These are phyloP conservation scores for Hericium alpestre DNA, from an alignment of 768 basidiomycete genomes.

Conservation along the genomic window DNA sequence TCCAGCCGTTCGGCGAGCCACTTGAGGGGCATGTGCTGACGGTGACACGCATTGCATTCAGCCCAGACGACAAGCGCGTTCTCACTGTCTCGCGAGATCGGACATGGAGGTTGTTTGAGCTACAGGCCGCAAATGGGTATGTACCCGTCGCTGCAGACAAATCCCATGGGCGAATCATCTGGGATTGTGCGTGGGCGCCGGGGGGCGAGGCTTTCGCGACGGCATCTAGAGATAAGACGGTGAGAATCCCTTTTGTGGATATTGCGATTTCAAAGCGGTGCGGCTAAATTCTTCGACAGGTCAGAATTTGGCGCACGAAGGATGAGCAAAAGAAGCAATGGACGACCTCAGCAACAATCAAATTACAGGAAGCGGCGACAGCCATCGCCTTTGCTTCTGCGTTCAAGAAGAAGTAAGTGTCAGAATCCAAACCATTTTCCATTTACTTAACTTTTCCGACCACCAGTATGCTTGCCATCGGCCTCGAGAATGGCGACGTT, in stretches of 20 bases:
- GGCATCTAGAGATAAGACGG: slow-evolving; percentile 91
- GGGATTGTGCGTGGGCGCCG: slow-evolving; percentile 85
- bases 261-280: background rate
- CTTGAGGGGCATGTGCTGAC: slow-evolving; percentile 81
- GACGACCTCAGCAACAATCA: slow-evolving; percentile 50
- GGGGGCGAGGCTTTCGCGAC: slow-evolving; percentile 81
- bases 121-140: slow-evolving; percentile 41
- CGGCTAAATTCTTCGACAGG: slow-evolving; percentile 30
- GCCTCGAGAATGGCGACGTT: slow-evolving; percentile 75
- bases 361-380: slow-evolving; percentile 68
- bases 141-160: slow-evolving; percentile 59
- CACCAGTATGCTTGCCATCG: slow-evolving; percentile 52
- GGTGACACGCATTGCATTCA: slow-evolving; percentile 84
- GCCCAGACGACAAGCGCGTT: slow-evolving; percentile 68
- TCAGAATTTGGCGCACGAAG: slow-evolving; percentile 66
- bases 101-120: slow-evolving; percentile 74
- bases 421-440: too few species aligned
- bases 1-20: slow-evolving; percentile 59
- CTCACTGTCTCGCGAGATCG: slow-evolving; percentile 87
- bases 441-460: too few species aligned
- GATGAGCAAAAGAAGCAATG: slow-evolving; percentile 32
- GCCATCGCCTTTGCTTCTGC: slow-evolving; percentile 57
- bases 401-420: slow-evolving; percentile 30
- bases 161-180: slow-evolving; percentile 86
- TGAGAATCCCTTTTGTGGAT: slow-evolving; percentile 21